phyloP scores from a whole-genome alignment of 768 basidiomycete genomes.

The Crucibulum laeve region DNA sequence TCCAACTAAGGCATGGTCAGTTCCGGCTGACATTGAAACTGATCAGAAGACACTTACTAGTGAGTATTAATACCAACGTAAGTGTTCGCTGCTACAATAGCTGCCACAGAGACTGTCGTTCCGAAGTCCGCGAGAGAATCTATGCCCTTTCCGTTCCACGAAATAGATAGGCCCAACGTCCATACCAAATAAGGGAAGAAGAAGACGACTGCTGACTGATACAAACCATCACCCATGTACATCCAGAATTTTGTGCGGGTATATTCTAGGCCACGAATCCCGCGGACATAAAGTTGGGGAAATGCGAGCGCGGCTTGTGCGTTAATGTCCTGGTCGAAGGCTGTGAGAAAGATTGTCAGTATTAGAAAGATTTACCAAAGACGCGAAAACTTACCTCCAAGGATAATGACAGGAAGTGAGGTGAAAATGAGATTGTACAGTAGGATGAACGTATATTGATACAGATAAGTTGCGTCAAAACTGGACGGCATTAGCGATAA shows the following conservation, averaged over 20 bases:
- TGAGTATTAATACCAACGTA: slow-evolving; percentile 88
- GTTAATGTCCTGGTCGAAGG: slow-evolving; percentile 95
- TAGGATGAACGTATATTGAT: slow-evolving; percentile 91
- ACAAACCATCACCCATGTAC: slow-evolving; percentile 92
- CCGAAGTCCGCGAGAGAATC: slow-evolving; percentile 85
- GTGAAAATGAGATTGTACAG: slow-evolving; percentile 93
- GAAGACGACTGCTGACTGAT: slow-evolving; percentile 85
- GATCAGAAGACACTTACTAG: slow-evolving; percentile 58
- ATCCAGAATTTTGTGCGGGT: slow-evolving; percentile 90
- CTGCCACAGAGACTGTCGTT: slow-evolving; percentile 84
- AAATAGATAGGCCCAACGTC: slow-evolving; percentile 56
- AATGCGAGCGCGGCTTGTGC: slow-evolving; percentile 86
- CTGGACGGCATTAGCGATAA: slow-evolving; percentile 31
- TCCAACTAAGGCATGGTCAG: slow-evolving; percentile 54
- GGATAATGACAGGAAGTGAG: slow-evolving; percentile 83
- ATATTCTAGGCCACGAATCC: slow-evolving; percentile 91
- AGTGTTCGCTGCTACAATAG: slow-evolving; percentile 83
- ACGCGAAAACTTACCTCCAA: slow-evolving; percentile 62
- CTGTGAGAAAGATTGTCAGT: slow-evolving; percentile 28
- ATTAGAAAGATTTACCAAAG: slow-evolving; percentile 1
- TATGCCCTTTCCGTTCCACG: slow-evolving; percentile 78
- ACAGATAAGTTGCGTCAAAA: slow-evolving; percentile 93
- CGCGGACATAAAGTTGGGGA: slow-evolving; percentile 93
- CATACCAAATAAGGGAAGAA: slow-evolving; percentile 81
- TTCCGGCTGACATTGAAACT: slow-evolving; percentile 7